Conservation (phyloP, 2,329 filamentous ascomycete genomes). For the Aureobasidium subglaciale region DNA sequence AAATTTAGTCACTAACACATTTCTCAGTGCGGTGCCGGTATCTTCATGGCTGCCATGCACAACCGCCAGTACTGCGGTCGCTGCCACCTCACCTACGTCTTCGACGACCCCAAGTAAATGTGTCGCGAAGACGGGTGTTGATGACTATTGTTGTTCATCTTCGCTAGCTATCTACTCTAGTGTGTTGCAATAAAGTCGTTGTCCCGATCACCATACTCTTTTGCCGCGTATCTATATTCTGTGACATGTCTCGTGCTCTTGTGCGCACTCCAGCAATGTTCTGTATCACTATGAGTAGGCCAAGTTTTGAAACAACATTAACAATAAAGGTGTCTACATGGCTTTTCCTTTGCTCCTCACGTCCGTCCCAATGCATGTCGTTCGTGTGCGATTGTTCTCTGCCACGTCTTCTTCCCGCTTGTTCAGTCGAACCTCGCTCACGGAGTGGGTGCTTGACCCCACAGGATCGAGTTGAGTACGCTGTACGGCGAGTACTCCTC, state of each 20-base stretch:
- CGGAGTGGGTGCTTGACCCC: constrained; percentile 25
- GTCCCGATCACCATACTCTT: neutral
- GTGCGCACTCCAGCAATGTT: too few relatives aligned
- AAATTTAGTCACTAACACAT: constrained; percentile 25
- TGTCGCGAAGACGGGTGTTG: neutral
- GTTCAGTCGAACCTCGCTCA: too few relatives aligned
- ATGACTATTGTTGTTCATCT: neutral
- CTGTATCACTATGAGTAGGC: too few relatives aligned
- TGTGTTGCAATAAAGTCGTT: constrained; percentile 10
- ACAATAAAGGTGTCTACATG: too few relatives aligned
- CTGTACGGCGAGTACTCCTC: constrained; percentile 41
- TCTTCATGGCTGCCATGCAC: constrained; percentile 99
- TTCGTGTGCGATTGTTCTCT: neutral
- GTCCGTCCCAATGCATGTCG: neutral
- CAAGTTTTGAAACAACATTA: too few relatives aligned
- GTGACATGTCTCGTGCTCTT: neutral
- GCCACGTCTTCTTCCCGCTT: neutral
- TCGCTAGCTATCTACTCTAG: constrained; percentile 8
- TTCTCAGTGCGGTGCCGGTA: constrained; percentile 88
- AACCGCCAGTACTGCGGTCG: constrained; percentile 94
- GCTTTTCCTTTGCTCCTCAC: neutral
- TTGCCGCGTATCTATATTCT: too few relatives aligned
- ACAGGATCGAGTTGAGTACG: constrained; percentile 43
- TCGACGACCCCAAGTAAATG: constrained; percentile 47
- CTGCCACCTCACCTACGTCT: constrained; percentile 66